Conservation (phyloP, 306 rosid species). For the Inga oerstediana region DNA sequence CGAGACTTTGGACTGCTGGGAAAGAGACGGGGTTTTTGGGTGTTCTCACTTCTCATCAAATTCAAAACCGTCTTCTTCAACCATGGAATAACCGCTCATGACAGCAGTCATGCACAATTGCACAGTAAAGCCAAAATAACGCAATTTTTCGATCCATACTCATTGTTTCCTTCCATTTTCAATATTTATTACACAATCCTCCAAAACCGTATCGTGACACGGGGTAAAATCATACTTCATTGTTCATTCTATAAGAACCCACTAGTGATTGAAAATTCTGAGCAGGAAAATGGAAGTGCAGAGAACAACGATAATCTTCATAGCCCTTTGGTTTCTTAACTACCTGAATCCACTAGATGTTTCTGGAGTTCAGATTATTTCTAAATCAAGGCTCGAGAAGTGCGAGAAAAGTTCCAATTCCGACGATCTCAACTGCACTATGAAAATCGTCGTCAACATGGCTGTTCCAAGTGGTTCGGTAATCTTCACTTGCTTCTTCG, state of each 20-base stretch:
- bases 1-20: background rate
- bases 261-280: background rate
- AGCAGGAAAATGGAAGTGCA: conserved; percentile 26
- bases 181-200: background rate
- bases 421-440: conserved; percentile 71
- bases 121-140: background rate
- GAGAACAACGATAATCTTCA: conserved; percentile 27
- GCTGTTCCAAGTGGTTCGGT: conserved; percentile 94
- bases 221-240: background rate
- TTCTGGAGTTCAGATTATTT: conserved; percentile 69
- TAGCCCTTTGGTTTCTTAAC: conserved; percentile 34
- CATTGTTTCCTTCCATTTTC: background rate
- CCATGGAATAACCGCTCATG: background rate
- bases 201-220: background rate
- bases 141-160: background rate
- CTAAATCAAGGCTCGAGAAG: conserved; percentile 87
- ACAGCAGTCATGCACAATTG: background rate
- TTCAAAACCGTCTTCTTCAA: background rate
- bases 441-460: conserved; percentile 75
- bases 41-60: background rate
- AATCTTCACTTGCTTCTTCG: conserved; percentile 15
- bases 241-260: background rate
- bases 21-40: background rate
- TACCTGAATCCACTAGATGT: conserved; percentile 13
- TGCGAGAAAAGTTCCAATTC: conserved; percentile 81